These are phyloP conservation scores for Pseudocercospora vitis DNA, from an alignment of 2,329 filamentous ascomycete genomes.

Conservation along the genomic window DNA sequence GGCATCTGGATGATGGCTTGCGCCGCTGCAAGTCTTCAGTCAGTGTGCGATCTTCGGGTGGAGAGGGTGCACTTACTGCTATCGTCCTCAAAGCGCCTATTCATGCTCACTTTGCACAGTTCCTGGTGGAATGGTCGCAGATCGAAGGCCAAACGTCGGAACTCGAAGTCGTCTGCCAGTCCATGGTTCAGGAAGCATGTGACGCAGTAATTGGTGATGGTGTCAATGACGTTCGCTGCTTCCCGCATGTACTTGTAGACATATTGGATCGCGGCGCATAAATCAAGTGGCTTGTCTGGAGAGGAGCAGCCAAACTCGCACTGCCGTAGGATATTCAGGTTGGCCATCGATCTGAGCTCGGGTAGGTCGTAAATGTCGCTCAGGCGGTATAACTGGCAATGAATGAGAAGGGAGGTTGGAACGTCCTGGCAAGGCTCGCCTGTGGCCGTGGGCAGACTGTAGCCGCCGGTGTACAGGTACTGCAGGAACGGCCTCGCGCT, in stretches of 20 bases:
- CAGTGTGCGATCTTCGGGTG: background rate
- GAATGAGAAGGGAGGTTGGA: conserved; percentile 41
- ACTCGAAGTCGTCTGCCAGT: conserved; percentile 39
- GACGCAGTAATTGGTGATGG: conserved; percentile 47
- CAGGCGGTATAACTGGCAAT: conserved; percentile 45
- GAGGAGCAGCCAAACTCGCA: conserved; percentile 43
- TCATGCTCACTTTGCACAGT: conserved; percentile 41
- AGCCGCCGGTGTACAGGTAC: conserved; percentile 45
- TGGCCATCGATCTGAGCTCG: conserved; percentile 42
- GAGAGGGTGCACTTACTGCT: conserved; percentile 39
- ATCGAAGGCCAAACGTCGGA: conserved; percentile 40
- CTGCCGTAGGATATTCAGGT: conserved; percentile 42
- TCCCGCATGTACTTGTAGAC: conserved; percentile 33
- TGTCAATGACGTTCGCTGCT: conserved; percentile 39
- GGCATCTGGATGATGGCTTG: conserved; percentile 36
- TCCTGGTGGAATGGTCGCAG: conserved; percentile 44
- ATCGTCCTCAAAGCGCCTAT: conserved; percentile 42
- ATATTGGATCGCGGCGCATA: conserved; percentile 43
- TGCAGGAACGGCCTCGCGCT: conserved; percentile 43
- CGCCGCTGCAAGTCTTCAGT: conserved; percentile 26
- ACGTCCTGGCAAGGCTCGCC: conserved; percentile 33
- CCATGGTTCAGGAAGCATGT: conserved; percentile 45
- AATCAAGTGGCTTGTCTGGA: conserved; percentile 41
- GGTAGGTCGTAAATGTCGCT: conserved; percentile 44
- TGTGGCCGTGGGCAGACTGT: conserved; percentile 31